Evolutionary conservation across 148 eudicot genomes (phyloP), one percentile per base, ranked within the genome.

Genomic region (Oxyria digyna): DNA sequence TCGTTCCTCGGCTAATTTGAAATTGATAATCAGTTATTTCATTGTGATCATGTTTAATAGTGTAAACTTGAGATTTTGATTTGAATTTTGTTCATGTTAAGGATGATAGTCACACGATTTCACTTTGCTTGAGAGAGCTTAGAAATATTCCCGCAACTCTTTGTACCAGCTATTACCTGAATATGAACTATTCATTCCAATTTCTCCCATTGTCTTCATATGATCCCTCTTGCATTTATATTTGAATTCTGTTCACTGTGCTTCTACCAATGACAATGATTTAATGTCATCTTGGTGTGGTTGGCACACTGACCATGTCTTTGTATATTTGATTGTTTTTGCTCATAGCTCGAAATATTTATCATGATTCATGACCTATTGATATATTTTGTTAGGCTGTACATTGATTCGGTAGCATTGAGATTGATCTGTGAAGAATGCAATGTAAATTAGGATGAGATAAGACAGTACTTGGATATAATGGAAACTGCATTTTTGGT

Each of bases 281-380:
- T 67, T 76, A 73, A 83, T 85, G 86, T 88, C 96, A 64, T 93
- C 98, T 69, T 93, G 98, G 98, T 93, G 98, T 35, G 96, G 98
- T 65, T 93, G 98, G 98, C 96, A 93, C 78, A 93, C 96, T 35
- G 98, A 93, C 73, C 98, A 89, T 14, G 20, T 29, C 38, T 15
- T 15, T 59, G 37, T 59, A 15, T 59, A 27, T 13, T 29, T 31
- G 35, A 5, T 27, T 31, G 35, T 5, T 29, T 59, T 31, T 59
- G 8, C 35, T 54, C n/a, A 14, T 31, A 29, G 9, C 6, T 59
- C 12, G 4, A 8, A 54, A 6, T 21, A 24, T 83, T 86, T 82
- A 80, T 89, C 72, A 76, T 85, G n/a, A n/a, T n/a, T n/a, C n/a
- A n/a, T n/a, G n/a, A n/a, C n/a, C n/a, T n/a, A n/a, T 41, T 64